phyloP scores from a whole-genome alignment of 352 stramenopile genomes.

The Lagenidium sp. region DNA sequence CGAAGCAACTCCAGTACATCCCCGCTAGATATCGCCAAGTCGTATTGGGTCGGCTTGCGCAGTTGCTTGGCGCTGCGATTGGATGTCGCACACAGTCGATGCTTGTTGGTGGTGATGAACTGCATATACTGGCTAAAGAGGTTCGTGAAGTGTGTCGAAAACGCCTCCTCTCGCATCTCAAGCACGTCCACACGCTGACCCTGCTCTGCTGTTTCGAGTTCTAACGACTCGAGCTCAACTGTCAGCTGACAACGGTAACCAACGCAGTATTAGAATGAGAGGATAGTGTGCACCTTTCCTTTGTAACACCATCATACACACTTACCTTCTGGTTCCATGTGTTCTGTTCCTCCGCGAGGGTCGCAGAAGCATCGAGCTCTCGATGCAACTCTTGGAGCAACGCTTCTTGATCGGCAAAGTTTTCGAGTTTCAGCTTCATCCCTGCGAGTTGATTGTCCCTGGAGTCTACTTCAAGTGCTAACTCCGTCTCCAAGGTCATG shows the following conservation, averaged over 20 bases:
- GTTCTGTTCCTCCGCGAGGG: constrained; percentile 17
- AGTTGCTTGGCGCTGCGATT: background rate
- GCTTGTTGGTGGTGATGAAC: constrained; percentile 10
- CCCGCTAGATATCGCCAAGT: constrained; percentile 10
- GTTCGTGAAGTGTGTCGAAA: constrained; percentile 7
- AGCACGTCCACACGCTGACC: constrained; percentile 11
- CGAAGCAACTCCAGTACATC: constrained; percentile 37
- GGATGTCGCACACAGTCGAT: constrained; percentile 1
- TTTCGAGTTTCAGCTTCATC: background rate
- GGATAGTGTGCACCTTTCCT: too few relatives aligned
- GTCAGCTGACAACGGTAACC: too few relatives aligned
- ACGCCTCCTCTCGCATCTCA: constrained; percentile 6
- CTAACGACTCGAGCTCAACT: constrained; percentile 7
- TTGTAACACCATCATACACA: too few relatives aligned
- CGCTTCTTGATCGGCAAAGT: constrained; percentile 1
- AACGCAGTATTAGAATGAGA: too few relatives aligned
- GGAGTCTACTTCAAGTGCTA: constrained; percentile 5
- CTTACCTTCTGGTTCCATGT: constrained; percentile 11
- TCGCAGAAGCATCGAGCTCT: constrained; percentile 13
- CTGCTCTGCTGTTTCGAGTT: constrained; percentile 11
- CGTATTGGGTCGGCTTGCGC: constrained; percentile 1
- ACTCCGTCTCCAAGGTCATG: constrained; percentile 15
- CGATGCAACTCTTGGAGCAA: constrained; percentile 11
- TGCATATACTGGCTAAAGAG: constrained; percentile 19
- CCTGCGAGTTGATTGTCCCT: constrained; percentile 1